Percentiles rank a stretch among this genome's conserved stretches.
Evolutionary conservation across 2,329 filamentous ascomycete genomes (phyloP).

Genomic region (Mycosphaerella sp.): DNA sequence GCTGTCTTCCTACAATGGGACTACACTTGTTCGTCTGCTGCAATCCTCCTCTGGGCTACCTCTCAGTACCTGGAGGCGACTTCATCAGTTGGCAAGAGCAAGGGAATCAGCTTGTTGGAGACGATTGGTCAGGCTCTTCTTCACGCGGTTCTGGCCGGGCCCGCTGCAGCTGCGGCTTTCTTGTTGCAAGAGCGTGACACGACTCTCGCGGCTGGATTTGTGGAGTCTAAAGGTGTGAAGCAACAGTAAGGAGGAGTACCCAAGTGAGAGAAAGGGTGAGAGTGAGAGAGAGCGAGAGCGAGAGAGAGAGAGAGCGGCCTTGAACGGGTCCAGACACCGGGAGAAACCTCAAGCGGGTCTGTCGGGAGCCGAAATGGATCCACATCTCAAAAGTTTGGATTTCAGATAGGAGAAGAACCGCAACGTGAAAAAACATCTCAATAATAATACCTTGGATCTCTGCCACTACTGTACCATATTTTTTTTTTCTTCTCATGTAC

Average conservation of each 20-base stretch:
- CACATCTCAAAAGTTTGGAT: conserved; percentile 1
- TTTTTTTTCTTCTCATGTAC: conserved; percentile 3
- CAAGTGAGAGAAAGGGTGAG: not conserved
- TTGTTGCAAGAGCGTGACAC: conserved; percentile 22
- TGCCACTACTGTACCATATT: conserved; percentile 1
- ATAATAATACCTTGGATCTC: not conserved
- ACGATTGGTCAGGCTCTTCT: conserved; percentile 12
- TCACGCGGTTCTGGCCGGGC: conserved; percentile 17
- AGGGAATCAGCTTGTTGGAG: not conserved
- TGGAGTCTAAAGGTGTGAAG: conserved; percentile 3
- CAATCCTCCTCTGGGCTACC: conserved; percentile 20
- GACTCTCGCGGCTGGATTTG: conserved; percentile 3
- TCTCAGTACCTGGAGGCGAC: conserved; percentile 15
- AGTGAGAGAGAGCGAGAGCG: not conserved
- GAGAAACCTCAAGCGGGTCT: conserved; percentile 1
- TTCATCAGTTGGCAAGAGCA: conserved; percentile 1
- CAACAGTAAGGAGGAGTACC: not conserved
- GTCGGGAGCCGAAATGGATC: not conserved
- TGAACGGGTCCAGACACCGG: not conserved
- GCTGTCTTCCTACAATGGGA: conserved; percentile 25
- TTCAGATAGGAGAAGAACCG: conserved; percentile 10
- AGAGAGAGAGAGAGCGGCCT: too few relatives aligned
- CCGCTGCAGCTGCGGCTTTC: conserved; percentile 21
- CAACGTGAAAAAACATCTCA: not conserved
- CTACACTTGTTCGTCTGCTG: conserved; percentile 16